Conservation (phyloP, 768 basidiomycete species). For the Gloeopeniophorella convolvens region DNA sequence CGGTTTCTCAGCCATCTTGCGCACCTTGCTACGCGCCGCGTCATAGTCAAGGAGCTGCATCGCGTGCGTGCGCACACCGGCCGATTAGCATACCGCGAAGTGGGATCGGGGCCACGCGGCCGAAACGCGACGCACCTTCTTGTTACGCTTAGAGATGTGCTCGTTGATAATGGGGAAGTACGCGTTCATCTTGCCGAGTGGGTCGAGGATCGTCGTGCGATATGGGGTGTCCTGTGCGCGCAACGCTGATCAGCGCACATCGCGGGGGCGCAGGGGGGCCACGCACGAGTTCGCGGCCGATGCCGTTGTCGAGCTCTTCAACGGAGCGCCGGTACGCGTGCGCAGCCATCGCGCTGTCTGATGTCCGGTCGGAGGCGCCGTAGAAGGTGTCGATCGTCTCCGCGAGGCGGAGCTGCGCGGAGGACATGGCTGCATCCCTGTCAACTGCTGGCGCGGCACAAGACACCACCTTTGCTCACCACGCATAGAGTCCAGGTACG, state of each 20-base stretch:
- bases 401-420: slow-evolving; percentile 87
- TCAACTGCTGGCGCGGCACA: too few species aligned
- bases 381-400: slow-evolving; percentile 95
- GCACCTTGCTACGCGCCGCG: slow-evolving; percentile 80
- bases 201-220: slow-evolving; percentile 91
- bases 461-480: slow-evolving; percentile 47
- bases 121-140: slow-evolving; percentile 61
- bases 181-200: slow-evolving; percentile 92
- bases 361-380: slow-evolving; percentile 70
- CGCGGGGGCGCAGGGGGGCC: neutral
- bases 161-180: slow-evolving; percentile 94
- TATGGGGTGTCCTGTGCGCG: slow-evolving; percentile 78
- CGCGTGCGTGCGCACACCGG: neutral
- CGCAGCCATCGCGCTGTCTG: slow-evolving; percentile 93
- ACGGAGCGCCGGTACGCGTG: slow-evolving; percentile 95
- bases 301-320: slow-evolving; percentile 84
- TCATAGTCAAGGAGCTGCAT: slow-evolving; percentile 90
- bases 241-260: neutral
- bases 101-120: slow-evolving; percentile 12
- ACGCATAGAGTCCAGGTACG: slow-evolving; percentile 91
- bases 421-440: slow-evolving; percentile 69
- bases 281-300: slow-evolving; percentile 79
- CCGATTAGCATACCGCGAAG: neutral
- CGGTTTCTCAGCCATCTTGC: slow-evolving; percentile 88
- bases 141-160: slow-evolving; percentile 89